Percentiles rank a stretch among this genome's conserved stretches.
phyloP scores from a whole-genome alignment of 2,329 filamentous ascomycete species.

The Seiridium cupressi region DNA sequence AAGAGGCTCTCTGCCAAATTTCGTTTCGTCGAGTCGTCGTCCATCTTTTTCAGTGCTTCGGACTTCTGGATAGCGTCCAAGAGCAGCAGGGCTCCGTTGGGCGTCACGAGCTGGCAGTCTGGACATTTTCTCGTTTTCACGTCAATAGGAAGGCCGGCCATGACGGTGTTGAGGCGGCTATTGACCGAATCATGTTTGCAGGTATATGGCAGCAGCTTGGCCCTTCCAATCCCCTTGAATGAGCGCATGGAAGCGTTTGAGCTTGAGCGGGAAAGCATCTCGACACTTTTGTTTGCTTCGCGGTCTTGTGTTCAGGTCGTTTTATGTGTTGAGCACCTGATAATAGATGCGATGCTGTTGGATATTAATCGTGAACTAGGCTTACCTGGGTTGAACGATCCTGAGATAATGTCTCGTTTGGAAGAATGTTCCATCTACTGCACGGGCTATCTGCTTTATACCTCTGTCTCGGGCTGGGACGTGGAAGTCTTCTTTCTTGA shows the following conservation, averaged over 20 bases:
- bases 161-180: not conserved
- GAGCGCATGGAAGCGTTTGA: not conserved
- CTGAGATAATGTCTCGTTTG: not conserved
- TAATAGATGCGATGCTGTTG: not conserved
- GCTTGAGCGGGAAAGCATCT: not conserved
- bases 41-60: not conserved
- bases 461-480: too few relatives aligned
- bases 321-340: too few relatives aligned
- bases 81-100: not conserved
- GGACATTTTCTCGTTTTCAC: slow-evolving; percentile 9
- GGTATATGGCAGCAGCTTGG: not conserved
- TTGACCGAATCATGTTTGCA: not conserved
- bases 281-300: not conserved
- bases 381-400: not conserved
- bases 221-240: not conserved
- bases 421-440: not conserved
- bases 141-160: not conserved
- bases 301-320: too few relatives aligned
- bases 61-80: not conserved
- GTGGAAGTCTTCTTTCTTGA: too few relatives aligned
- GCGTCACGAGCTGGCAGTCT: slow-evolving; percentile 6
- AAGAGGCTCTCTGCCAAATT: slow-evolving; percentile 1
- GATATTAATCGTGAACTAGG: too few relatives aligned
- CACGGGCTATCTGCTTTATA: too few relatives aligned
- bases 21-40: not conserved